phyloP scores from a whole-genome alignment of 805 yeast genomes.

The Candida montana region DNA sequence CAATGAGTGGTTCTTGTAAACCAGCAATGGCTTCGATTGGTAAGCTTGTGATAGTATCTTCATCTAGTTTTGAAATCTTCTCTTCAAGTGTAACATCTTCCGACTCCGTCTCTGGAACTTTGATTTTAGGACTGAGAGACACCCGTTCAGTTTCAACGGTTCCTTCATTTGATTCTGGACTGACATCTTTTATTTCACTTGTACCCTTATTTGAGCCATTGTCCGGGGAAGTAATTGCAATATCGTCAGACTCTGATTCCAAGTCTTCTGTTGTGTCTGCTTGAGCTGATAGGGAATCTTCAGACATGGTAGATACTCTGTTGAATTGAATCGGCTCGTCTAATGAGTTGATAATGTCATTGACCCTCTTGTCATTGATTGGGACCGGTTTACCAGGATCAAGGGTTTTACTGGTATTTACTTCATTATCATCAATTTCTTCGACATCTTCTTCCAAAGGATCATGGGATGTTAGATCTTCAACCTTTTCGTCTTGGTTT shows the following conservation, averaged over 20 bases:
- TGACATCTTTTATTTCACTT: not conserved
- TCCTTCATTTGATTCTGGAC: not conserved
- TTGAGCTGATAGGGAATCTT: slow-evolving; percentile 12
- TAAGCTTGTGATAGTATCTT: not conserved
- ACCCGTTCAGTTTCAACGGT: not conserved
- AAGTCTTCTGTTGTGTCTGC: not conserved
- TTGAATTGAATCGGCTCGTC: slow-evolving; percentile 39
- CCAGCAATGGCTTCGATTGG: not conserved
- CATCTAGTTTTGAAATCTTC: not conserved
- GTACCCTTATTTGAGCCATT: not conserved
- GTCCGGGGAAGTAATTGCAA: not conserved
- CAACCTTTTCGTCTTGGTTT: no score
- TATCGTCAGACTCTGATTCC: not conserved
- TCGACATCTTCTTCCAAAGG: not conserved
- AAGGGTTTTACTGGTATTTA: slow-evolving; percentile 30
- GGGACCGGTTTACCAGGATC: slow-evolving; percentile 39
- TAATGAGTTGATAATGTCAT: slow-evolving; percentile 24
- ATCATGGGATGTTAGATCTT: no score
- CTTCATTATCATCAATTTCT: slow-evolving; percentile 2
- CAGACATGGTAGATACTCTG: slow-evolving; percentile 34
- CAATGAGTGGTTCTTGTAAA: slow-evolving; percentile 11
- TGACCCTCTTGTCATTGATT: slow-evolving; percentile 13
- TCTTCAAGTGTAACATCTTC: not conserved
- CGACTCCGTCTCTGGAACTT: not conserved
- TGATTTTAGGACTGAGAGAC: no score